Evolutionary conservation across 129 eudicot genomes (phyloP).

Genomic region (Escallonia herrerae): DNA sequence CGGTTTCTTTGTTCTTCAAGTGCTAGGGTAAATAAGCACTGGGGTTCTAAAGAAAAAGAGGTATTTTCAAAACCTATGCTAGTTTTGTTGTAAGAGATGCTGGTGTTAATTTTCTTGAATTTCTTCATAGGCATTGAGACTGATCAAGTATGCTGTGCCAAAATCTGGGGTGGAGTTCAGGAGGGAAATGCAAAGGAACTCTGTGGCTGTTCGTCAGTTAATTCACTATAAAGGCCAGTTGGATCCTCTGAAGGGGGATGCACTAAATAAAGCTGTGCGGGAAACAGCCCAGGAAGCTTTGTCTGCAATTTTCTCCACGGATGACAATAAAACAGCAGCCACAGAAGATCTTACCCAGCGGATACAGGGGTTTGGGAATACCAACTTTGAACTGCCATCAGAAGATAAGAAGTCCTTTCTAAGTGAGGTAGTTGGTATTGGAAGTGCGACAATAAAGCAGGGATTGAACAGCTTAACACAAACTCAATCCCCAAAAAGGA

Average conservation of each 20-base stretch:
- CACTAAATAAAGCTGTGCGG: slow-evolving; percentile 82
- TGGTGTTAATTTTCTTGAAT: not conserved
- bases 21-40: not conserved
- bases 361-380: slow-evolving; percentile 85
- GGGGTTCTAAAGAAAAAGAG: not conserved
- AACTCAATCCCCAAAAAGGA: slow-evolving; percentile 47
- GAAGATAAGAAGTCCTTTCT: slow-evolving; percentile 77
- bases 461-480: slow-evolving; percentile 69
- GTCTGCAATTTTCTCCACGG: slow-evolving; percentile 76
- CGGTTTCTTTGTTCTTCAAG: not conserved
- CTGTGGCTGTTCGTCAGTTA: slow-evolving; percentile 79
- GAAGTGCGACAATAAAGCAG: slow-evolving; percentile 81
- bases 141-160: slow-evolving; percentile 91
- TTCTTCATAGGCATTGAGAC: slow-evolving; percentile 65
- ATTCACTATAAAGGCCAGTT: slow-evolving; percentile 83
- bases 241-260: slow-evolving; percentile 87
- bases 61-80: not conserved
- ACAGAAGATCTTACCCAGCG: slow-evolving; percentile 63
- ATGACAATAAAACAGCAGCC: slow-evolving; percentile 65
- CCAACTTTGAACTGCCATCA: slow-evolving; percentile 61
- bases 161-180: slow-evolving; percentile 91
- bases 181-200: slow-evolving; percentile 93
- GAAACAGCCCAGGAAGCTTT: slow-evolving; percentile 92
- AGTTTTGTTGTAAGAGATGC: not conserved
- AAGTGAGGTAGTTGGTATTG: slow-evolving; percentile 85